Base-by-base conservation (phyloP, 108 stramenopile genomes). In the Epipyxis sp. region DNA sequence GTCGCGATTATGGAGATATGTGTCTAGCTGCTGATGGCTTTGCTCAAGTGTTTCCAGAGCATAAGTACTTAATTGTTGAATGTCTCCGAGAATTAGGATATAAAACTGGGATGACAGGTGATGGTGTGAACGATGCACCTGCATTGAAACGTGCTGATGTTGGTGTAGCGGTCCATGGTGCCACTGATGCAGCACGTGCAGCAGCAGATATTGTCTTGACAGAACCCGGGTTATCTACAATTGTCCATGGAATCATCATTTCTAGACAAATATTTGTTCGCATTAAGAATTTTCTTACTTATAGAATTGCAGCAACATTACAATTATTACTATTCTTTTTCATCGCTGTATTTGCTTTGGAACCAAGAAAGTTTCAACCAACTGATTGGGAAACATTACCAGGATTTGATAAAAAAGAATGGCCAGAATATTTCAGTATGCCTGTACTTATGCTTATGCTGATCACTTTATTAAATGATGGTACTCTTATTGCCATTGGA, bases 81-180 rank as follows among this genome's bases (percentile, higher is more conserved):
- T 27, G 80, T 10, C 32, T 78, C 78, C 83, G 88, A 69, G 84
- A 91, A 20, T 42, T 42, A 16, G 71, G 71, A 1, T 74, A 74
- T 13, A 74, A 74, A 54, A 57, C 54, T 57, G 54, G 54, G 16
- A 57, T 57, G 54, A 57, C 54, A 20, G 54, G 54, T 20, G 90
- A 91, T 57, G 90, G 90, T 59, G 90, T 91, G 0, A 91, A 91
- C 84, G 90, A 91, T 72, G 90, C 89, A 16, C 89, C 91, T 20
- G 91, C 89, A 29, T 84, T 91, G 29, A 91, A 90, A 81, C 80
- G 84, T 40, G 90, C 90, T 46, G 87, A 91, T 58, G 84, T 91
- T 59, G 90, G 89, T 42, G n/a, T n/a, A n/a, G n/a, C n/a, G n/a
- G n/a, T n/a, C n/a, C n/a, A n/a, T n/a, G n/a, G n/a, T n/a, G n/a